Conservation (phyloP, 805 yeast genomes). For the Candida verbasci region DNA sequence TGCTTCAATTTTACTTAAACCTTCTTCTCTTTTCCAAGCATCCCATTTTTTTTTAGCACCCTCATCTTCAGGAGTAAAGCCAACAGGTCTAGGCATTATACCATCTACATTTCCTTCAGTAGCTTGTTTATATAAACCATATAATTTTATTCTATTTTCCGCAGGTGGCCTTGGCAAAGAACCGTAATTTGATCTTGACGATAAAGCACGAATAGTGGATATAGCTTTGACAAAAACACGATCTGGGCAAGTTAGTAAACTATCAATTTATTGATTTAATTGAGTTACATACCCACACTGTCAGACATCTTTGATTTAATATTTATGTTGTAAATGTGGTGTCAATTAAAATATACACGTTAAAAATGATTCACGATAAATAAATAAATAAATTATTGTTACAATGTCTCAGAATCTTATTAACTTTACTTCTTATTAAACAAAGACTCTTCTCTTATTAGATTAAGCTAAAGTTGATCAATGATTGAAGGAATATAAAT, state of each 20-base stretch:
- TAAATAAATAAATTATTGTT: too few relatives aligned
- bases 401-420: too few relatives aligned
- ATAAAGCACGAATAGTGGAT: constrained; percentile 68
- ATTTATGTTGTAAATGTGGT: not conserved
- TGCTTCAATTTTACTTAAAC: constrained; percentile 65
- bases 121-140: constrained; percentile 85
- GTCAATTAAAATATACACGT: not conserved
- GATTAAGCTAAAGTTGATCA: too few relatives aligned
- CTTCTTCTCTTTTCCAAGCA: constrained; percentile 78
- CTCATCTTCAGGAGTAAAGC: constrained; percentile 56
- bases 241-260: constrained; percentile 34
- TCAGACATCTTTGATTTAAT: constrained; percentile 7
- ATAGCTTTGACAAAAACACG: constrained; percentile 81
- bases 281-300: constrained; percentile 9
- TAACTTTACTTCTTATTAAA: too few relatives aligned
- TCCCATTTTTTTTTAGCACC: constrained; percentile 75
- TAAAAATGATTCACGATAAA: too few relatives aligned
- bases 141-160: constrained; percentile 59
- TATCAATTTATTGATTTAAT: not conserved
- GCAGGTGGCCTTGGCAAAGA: constrained; percentile 75
- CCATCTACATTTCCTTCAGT: constrained; percentile 81
- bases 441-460: too few relatives aligned
- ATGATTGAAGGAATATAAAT: too few relatives aligned
- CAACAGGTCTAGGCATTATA: constrained; percentile 62
- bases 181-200: constrained; percentile 58